Evolutionary conservation across 768 basidiomycete species (phyloP).

Genomic region (Fomitopsis serialis): DNA sequence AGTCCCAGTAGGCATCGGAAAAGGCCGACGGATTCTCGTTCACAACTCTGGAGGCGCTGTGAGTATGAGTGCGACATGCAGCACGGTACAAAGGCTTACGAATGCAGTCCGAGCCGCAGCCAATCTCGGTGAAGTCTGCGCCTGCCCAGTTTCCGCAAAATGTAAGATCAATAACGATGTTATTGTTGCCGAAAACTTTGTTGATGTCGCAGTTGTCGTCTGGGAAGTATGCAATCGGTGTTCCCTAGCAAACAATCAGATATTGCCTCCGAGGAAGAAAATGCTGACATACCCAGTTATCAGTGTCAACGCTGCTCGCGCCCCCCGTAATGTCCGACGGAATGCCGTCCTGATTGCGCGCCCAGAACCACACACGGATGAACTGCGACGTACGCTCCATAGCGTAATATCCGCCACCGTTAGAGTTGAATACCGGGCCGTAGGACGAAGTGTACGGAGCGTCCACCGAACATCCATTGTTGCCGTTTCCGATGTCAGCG

Average conservation of each 20-base stretch:
- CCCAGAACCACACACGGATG: conserved; percentile 43
- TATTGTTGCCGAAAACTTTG: conserved; percentile 28
- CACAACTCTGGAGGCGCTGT: conserved; percentile 1
- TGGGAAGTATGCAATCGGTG: conserved; percentile 28
- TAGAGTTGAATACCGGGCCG: conserved; percentile 30
- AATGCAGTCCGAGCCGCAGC: conserved; percentile 3
- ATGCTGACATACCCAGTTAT: conserved; percentile 25
- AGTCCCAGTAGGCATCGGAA: conserved; percentile 4
- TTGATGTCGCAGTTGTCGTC: conserved; percentile 33
- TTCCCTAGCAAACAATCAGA: conserved; percentile 29
- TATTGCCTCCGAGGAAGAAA: no score
- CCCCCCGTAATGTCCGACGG: conserved; percentile 22
- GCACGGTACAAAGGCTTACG: neutral
- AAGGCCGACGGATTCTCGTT: conserved; percentile 2
- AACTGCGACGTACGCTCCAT: conserved; percentile 26
- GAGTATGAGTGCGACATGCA: neutral
- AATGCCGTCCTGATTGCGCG: conserved; percentile 21
- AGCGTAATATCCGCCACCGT: conserved; percentile 41
- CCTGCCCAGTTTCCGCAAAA: conserved; percentile 10
- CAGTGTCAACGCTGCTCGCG: conserved; percentile 17
- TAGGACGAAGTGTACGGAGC: conserved; percentile 24
- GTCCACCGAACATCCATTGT: conserved; percentile 29
- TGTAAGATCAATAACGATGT: conserved; percentile 29
- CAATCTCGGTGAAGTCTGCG: neutral
- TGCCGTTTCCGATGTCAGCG: conserved; percentile 13